phyloP scores from a whole-genome alignment of 768 basidiomycete species.

The Termitomyces sp. region DNA sequence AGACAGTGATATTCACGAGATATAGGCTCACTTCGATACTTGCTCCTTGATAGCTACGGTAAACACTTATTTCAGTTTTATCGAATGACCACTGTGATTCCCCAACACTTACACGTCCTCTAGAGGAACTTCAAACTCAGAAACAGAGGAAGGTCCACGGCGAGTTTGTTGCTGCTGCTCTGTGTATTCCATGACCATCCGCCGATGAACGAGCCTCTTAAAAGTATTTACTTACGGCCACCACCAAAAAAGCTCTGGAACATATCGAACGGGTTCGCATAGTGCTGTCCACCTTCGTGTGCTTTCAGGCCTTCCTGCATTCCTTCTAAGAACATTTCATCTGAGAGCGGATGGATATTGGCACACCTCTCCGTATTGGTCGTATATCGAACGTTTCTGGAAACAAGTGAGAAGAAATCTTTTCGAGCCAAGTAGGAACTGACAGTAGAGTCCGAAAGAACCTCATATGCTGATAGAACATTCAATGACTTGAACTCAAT shows the following conservation, averaged over 20 bases:
- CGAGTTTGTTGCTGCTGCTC: constrained; percentile 60
- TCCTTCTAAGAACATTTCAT: background rate
- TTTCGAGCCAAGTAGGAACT: constrained; percentile 17
- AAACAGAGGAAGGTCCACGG: constrained; percentile 68
- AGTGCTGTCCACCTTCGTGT: constrained; percentile 80
- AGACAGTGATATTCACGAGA: constrained; percentile 15
- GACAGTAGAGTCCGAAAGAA: constrained; percentile 83
- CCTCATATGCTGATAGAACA: constrained; percentile 71
- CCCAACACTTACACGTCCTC: constrained; percentile 64
- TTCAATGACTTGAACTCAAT: background rate
- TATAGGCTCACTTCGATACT: constrained; percentile 66
- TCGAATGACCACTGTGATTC: background rate
- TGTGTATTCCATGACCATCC: constrained; percentile 13
- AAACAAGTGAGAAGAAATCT: constrained; percentile 5
- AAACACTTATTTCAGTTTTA: background rate
- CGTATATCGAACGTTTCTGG: constrained; percentile 92
- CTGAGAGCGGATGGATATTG: background rate
- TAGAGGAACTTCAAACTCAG: constrained; percentile 82
- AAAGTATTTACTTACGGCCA: constrained; percentile 46
- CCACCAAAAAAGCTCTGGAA: constrained; percentile 93
- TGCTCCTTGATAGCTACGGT: constrained; percentile 70
- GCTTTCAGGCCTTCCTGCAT: constrained; percentile 83
- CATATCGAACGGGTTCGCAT: constrained; percentile 89
- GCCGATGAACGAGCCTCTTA: background rate
- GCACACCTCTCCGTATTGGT: constrained; percentile 82